Conservation (phyloP, 768 basidiomycete genomes). For the Lyophyllum atratum region DNA sequence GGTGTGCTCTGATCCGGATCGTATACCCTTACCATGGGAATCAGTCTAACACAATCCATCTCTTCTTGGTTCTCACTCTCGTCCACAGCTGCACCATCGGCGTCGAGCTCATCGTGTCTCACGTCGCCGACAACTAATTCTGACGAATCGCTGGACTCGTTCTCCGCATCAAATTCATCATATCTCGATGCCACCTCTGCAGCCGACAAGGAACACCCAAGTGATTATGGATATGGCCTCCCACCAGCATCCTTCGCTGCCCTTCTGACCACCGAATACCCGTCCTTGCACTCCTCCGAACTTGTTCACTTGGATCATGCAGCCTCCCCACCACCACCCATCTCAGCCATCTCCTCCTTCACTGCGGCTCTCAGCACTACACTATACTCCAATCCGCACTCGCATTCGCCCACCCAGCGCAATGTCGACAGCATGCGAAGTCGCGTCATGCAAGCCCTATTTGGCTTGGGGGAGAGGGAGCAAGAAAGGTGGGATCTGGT, state of each 20-base stretch:
- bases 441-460: constrained; percentile 13
- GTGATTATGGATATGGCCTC: constrained; percentile 8
- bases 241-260: constrained; percentile 6
- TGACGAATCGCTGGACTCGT: not conserved
- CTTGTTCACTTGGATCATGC: constrained; percentile 19
- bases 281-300: constrained; percentile 9
- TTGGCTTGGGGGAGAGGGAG: constrained; percentile 7
- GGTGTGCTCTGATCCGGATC: not conserved
- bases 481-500: constrained; percentile 16
- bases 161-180: not conserved
- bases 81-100: not conserved
- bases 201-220: not conserved
- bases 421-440: constrained; percentile 10
- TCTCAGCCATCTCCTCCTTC: constrained; percentile 11
- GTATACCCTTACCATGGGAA: not conserved
- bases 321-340: constrained; percentile 16
- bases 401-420: constrained; percentile 10
- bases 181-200: not conserved
- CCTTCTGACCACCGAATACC: constrained; percentile 12
- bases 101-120: not conserved
- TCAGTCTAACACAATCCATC: not conserved
- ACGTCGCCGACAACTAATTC: not conserved
- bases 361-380: constrained; percentile 1
- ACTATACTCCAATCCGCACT: constrained; percentile 16
- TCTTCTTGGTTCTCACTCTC: constrained; percentile 4